Conservation (phyloP, 1,139 yeast species). For the Insectozyma bohioensis region DNA sequence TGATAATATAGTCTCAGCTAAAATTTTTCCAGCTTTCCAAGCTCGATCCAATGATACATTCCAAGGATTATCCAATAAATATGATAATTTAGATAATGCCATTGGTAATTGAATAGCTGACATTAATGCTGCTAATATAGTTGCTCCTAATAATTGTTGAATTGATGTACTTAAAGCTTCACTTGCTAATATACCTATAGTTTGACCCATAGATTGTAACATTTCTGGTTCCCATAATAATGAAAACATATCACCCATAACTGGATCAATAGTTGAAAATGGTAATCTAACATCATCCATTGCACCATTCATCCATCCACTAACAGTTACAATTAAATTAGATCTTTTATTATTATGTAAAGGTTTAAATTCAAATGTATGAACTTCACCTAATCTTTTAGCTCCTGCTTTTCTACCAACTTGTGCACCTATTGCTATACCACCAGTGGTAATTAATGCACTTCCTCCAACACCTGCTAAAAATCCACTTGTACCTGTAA, state of each 20-base stretch:
- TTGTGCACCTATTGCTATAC: constrained; percentile 86
- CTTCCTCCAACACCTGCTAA: constrained; percentile 98
- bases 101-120: constrained; percentile 94
- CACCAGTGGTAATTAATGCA: constrained; percentile 88
- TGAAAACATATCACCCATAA: constrained; percentile 94
- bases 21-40: constrained; percentile 89
- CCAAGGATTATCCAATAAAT: constrained; percentile 96
- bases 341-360: constrained; percentile 88
- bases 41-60: constrained; percentile 95
- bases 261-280: constrained; percentile 94
- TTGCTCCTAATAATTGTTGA: constrained; percentile 92
- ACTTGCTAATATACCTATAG: constrained; percentile 87
- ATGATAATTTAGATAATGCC: constrained; percentile 85
- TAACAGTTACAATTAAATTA: constrained; percentile 83
- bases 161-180: constrained; percentile 92
- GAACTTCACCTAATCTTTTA: constrained; percentile 85
- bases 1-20: constrained; percentile 87
- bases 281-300: constrained; percentile 96
- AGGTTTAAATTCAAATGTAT: constrained; percentile 91
- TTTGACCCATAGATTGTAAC: constrained; percentile 94
- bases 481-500: constrained; percentile 87
- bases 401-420: constrained; percentile 87
- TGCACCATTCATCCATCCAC: constrained; percentile 98
- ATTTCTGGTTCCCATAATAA: constrained; percentile 98
- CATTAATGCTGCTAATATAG: constrained; percentile 89